phyloP scores from a whole-genome alignment of 169 alveolate species.

The Cryptosporidium bovis region DNA sequence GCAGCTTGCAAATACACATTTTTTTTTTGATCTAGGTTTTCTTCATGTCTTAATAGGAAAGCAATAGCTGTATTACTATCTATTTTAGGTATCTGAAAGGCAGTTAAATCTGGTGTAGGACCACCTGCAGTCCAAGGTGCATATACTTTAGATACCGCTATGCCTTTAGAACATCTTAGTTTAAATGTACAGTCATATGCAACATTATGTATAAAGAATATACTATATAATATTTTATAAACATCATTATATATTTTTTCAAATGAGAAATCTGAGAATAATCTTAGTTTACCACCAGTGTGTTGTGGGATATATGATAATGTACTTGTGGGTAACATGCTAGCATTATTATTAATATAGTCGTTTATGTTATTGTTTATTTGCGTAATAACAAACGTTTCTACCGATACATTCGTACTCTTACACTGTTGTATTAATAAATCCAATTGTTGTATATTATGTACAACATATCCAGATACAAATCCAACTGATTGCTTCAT shows the following conservation, averaged over 20 bases:
- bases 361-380: background rate
- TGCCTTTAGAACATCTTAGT: conserved; percentile 73
- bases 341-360: background rate
- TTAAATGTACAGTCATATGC: conserved; percentile 76
- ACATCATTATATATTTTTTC: conserved; percentile 44
- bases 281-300: conserved; percentile 56
- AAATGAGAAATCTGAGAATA: conserved; percentile 45
- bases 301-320: conserved; percentile 62
- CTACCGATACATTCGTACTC: conserved; percentile 37
- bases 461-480: conserved; percentile 69
- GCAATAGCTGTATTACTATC: conserved; percentile 76
- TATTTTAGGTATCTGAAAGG: conserved; percentile 78
- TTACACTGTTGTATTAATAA: conserved; percentile 26
- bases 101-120: conserved; percentile 76
- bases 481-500: conserved; percentile 59
- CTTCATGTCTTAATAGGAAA: conserved; percentile 76
- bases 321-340: conserved; percentile 48
- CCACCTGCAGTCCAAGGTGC: conserved; percentile 80
- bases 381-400: conserved; percentile 46
- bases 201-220: conserved; percentile 26
- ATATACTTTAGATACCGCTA: conserved; percentile 76
- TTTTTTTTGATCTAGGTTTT: conserved; percentile 78
- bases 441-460: conserved; percentile 57
- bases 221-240: conserved; percentile 26
- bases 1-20: conserved; percentile 79